These are phyloP conservation scores for Microcyclospora tardicrescens DNA, from an alignment of 2,329 filamentous ascomycete species.

Conservation along the genomic window DNA sequence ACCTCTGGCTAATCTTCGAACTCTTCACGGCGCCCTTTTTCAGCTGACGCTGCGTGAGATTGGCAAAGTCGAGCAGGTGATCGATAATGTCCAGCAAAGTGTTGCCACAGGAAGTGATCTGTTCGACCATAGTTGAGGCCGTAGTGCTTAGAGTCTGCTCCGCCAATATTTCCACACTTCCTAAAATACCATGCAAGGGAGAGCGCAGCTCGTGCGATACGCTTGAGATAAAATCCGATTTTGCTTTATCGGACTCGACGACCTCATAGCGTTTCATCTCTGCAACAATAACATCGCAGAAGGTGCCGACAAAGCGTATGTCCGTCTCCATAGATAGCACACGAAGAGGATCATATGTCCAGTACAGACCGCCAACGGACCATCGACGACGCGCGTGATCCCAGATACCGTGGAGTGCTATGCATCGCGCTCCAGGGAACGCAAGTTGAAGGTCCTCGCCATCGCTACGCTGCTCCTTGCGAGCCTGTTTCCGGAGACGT, in stretches of 20 bases:
- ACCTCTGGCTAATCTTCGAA: neutral
- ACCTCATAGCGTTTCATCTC: slow-evolving; percentile 29
- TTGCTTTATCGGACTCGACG: slow-evolving; percentile 32
- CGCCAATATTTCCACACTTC: slow-evolving; percentile 37
- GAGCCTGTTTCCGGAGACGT: neutral
- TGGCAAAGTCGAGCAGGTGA: slow-evolving; percentile 32
- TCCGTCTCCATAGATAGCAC: slow-evolving; percentile 29
- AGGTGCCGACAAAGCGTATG: slow-evolving; percentile 27
- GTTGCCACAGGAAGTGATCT: slow-evolving; percentile 37
- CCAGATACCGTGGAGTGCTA: no score
- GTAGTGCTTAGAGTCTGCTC: slow-evolving; percentile 30
- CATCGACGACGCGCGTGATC: slow-evolving; percentile 23
- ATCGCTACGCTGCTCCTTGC: slow-evolving; percentile 1
- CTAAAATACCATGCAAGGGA: slow-evolving; percentile 34
- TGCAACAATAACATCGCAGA: slow-evolving; percentile 31
- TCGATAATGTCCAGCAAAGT: slow-evolving; percentile 39
- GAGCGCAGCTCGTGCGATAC: slow-evolving; percentile 35
- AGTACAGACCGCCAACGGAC: slow-evolving; percentile 25
- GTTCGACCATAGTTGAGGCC: slow-evolving; percentile 32
- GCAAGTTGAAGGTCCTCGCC: neutral
- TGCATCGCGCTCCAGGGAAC: no score
- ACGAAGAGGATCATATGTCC: slow-evolving; percentile 33
- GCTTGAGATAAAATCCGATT: slow-evolving; percentile 40
- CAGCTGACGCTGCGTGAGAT: slow-evolving; percentile 26
- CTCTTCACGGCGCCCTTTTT: no score